Base-by-base conservation (phyloP, 176 grass and related monocot species). In the Hordeum marinum region DNA sequence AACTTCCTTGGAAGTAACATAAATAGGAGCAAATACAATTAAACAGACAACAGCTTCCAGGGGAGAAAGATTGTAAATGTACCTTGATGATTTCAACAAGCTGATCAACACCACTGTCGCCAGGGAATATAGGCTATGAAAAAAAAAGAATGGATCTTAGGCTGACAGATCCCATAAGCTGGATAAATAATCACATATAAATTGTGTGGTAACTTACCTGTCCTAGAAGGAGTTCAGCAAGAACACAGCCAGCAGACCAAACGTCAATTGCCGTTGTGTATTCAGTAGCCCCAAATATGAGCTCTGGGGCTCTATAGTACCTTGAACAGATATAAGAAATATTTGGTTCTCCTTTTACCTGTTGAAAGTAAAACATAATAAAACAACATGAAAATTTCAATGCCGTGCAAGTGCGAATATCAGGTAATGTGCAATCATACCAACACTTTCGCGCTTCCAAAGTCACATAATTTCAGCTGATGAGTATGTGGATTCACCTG, bases 61-160 rank as follows among this genome's bases (percentile, higher is more conserved):
- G 43, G 1, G 18, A 42, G 42, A 7, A 75, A 84, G 61, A 60
- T 27, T 82, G 15, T 48, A 67, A 70, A 8, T 72, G 83, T 88
- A 95, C 93, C 85, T 98, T 98, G 82, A 98, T 98, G 72, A 98
- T 98, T 82, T 98, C 95, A 81, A 98, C 95, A 62, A 95, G 92
- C 78, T 98, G 95, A 43, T 98, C 95, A 77, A 98, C 93, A 40
- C 89, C 93, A 57, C 93, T 98, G 60, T 98, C 95, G 6, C 95
- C 95, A 78, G 95, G 93, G 83, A 98, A 98, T 48, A 98, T 82
- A 87, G 95, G 95, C 95, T 98, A 86, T 88, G 68, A 71, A 20
- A 72, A 79, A 72, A 72, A 59, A 45, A 1, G 14, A 61, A 7
- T 1, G 18, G 27, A 55, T 45, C 42, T 62, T 68, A 87, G n/a